Conservation (phyloP, 176 grass and related monocot genomes). For the Oryza coarctata region DNA sequence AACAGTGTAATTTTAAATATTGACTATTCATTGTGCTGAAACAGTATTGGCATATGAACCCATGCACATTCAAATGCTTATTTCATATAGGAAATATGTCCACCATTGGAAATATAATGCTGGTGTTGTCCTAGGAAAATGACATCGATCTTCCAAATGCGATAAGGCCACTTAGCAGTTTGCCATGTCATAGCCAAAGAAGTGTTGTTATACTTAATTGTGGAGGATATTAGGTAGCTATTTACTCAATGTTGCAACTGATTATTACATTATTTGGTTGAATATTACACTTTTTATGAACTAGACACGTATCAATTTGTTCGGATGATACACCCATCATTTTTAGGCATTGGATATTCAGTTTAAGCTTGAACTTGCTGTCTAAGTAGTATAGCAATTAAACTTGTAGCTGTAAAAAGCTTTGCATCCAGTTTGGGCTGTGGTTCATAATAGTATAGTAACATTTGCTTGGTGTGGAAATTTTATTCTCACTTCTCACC, state of each 20-base stretch:
- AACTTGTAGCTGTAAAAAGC: background rate
- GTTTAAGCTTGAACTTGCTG: background rate
- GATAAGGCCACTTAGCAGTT: constrained; percentile 1
- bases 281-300: background rate
- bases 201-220: background rate
- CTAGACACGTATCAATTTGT: constrained; percentile 3
- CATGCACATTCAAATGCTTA: background rate
- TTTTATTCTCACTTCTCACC: background rate
- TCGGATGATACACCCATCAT: background rate
- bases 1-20: constrained; percentile 22
- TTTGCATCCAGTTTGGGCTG: background rate
- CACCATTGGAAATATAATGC: background rate
- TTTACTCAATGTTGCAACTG: background rate
- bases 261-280: background rate
- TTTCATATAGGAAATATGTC: background rate
- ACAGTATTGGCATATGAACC: background rate
- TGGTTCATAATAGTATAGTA: constrained; percentile 1
- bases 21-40: background rate
- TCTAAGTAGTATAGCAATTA: background rate
- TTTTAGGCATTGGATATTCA: background rate
- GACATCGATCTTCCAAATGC: background rate
- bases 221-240: background rate
- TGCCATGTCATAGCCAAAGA: background rate
- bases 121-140: background rate
- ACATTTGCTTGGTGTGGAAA: background rate